Evolutionary conservation across 192 early-diverging fungal species (phyloP).

Genomic region (Podila epigama): DNA sequence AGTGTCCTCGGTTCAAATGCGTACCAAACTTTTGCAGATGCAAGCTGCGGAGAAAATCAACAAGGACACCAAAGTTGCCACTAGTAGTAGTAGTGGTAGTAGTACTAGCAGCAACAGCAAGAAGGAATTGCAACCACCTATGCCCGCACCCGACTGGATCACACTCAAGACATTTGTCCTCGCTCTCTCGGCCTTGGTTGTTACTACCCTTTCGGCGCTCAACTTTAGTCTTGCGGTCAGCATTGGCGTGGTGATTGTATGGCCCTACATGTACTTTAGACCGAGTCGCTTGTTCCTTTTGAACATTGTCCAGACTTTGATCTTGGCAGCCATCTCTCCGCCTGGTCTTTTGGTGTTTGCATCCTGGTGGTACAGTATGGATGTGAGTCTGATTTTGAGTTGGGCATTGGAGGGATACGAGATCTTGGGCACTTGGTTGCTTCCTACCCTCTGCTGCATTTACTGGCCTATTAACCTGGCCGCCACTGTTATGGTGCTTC

Average conservation of each 20-base stretch:
- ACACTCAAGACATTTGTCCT: conserved; percentile 62
- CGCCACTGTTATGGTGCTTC: conserved; percentile 45
- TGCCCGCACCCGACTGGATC: conserved; percentile 63
- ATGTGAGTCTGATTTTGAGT: conserved; percentile 55
- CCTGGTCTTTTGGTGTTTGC: conserved; percentile 57
- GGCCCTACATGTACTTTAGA: conserved; percentile 69
- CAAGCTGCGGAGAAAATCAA: neutral
- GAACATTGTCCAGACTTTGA: conserved; percentile 52
- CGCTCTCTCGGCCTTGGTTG: conserved; percentile 63
- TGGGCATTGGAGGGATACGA: conserved; percentile 68
- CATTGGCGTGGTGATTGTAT: conserved; percentile 60
- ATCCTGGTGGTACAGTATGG: conserved; percentile 37
- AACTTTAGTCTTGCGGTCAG: conserved; percentile 77
- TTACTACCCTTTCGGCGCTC: conserved; percentile 71
- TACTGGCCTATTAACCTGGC: conserved; percentile 75
- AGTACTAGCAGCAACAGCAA: conserved; percentile 16
- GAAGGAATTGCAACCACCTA: conserved; percentile 22
- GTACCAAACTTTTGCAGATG: conserved; percentile 3
- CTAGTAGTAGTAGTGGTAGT: conserved; percentile 16
- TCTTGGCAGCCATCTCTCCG: conserved; percentile 62
- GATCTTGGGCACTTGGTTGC: conserved; percentile 65
- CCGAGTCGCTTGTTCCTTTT: conserved; percentile 21
- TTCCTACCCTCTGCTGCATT: conserved; percentile 69
- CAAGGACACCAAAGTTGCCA: conserved; percentile 25
- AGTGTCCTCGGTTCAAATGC: conserved; percentile 22